A percentile compares a stretch with the other conserved stretches of the same genome.
phyloP scores from a whole-genome alignment of 2,329 filamentous ascomycete species.

The Alternaria panax region DNA sequence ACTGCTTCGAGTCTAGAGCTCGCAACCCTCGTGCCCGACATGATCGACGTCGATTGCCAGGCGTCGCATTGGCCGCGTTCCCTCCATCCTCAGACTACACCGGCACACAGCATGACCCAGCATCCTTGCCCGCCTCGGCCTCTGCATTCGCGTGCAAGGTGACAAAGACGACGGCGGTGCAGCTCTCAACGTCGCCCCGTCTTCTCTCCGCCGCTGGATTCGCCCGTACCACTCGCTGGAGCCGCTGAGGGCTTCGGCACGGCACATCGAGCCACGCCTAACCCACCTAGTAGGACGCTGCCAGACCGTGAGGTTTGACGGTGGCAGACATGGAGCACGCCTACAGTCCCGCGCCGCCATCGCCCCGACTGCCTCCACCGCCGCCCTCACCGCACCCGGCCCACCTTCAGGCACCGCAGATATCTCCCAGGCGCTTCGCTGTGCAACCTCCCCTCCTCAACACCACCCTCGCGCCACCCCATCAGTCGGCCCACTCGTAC shows the following conservation, averaged over 20 bases:
- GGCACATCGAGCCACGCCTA: slow-evolving; percentile 23
- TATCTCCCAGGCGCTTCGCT: slow-evolving; percentile 46
- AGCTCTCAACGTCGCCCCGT: slow-evolving; percentile 17
- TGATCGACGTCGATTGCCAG: slow-evolving; percentile 24
- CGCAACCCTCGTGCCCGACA: slow-evolving; percentile 19
- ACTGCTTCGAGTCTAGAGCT: slow-evolving; percentile 11
- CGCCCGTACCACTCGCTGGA: slow-evolving; percentile 33
- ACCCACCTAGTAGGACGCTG: slow-evolving; percentile 1
- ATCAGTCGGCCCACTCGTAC: slow-evolving; percentile 29
- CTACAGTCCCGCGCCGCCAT: slow-evolving; percentile 24
- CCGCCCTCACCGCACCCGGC: slow-evolving; percentile 25
- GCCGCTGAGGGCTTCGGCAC: slow-evolving; percentile 45
- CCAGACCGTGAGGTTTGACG: slow-evolving; percentile 9
- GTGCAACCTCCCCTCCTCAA: slow-evolving; percentile 54
- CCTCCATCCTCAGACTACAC: slow-evolving; percentile 18
- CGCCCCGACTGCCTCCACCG: slow-evolving; percentile 28
- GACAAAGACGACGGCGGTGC: slow-evolving; percentile 23
- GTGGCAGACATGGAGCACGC: slow-evolving; percentile 22
- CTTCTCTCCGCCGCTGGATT: slow-evolving; percentile 27
- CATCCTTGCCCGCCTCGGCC: slow-evolving; percentile 18
- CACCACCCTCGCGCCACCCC: slow-evolving; percentile 50
- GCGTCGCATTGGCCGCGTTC: slow-evolving; percentile 27
- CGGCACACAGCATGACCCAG: slow-evolving; percentile 17
- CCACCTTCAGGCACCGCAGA: slow-evolving; percentile 30
- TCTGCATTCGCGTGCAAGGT: slow-evolving; percentile 20